Percentiles rank a stretch among this genome's conserved stretches.
Conservation (phyloP, 2,329 filamentous ascomycete genomes). For the Clonostachys rosea region DNA sequence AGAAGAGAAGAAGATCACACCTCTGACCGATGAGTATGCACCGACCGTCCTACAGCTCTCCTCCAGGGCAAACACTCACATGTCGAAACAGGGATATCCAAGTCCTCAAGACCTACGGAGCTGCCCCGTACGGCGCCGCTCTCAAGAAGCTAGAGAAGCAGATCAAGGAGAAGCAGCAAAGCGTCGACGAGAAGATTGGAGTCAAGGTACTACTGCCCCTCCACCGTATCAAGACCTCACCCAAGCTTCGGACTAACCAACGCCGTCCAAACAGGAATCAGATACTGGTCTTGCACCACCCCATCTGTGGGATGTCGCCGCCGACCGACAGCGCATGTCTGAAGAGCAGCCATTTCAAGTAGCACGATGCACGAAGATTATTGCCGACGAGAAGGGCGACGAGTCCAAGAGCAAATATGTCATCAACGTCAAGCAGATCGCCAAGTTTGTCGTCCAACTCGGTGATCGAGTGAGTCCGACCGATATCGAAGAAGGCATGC, state of each 20-base stretch:
- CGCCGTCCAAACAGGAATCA: slow-evolving; percentile 68
- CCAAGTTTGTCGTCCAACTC: slow-evolving; percentile 97
- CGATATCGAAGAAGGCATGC: slow-evolving; percentile 99
- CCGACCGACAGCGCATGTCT: slow-evolving; percentile 96
- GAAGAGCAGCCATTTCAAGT: slow-evolving; percentile 98
- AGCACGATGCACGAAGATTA: slow-evolving; percentile 98
- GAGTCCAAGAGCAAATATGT: slow-evolving; percentile 99
- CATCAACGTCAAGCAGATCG: slow-evolving; percentile 99
- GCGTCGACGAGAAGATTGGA: slow-evolving; percentile 97
- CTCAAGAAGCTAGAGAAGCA: slow-evolving; percentile 98
- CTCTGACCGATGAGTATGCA: slow-evolving; percentile 88
- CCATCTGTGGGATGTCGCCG: slow-evolving; percentile 97
- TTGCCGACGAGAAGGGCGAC: slow-evolving; percentile 88
- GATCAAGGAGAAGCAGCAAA: slow-evolving; percentile 98
- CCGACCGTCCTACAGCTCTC: slow-evolving; percentile 1
- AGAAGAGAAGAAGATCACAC: slow-evolving; percentile 99
- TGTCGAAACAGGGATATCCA: slow-evolving; percentile 79
- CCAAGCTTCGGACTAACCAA: slow-evolving; percentile 3
- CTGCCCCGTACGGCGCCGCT: slow-evolving; percentile 87
- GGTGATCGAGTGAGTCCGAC: slow-evolving; percentile 95
- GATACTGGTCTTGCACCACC: slow-evolving; percentile 97
- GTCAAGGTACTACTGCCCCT: slow-evolving; percentile 53
- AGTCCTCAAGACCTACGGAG: slow-evolving; percentile 98
- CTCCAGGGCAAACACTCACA: slow-evolving; percentile 12
- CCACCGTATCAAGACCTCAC: neutral